A percentile compares a stretch with the other conserved stretches of the same genome.
Conservation (phyloP, 108 stramenopile species). For the Schizochytrium sp. region DNA sequence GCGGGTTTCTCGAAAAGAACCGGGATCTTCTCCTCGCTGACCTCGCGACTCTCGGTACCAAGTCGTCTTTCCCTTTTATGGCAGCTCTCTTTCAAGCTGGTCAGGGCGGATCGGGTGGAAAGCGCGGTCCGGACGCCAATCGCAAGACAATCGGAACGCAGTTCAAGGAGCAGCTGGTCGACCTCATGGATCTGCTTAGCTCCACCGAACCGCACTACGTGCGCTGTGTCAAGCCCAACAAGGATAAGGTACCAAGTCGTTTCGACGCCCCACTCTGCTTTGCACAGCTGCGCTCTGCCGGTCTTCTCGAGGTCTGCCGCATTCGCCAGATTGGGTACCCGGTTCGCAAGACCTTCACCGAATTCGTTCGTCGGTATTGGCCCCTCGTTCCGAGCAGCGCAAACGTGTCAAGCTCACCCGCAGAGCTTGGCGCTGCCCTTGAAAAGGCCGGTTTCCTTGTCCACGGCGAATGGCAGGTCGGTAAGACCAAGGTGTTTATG, state of each 20-base stretch:
- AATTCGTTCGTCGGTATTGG: conserved; percentile 46
- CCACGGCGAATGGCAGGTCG: conserved; percentile 34
- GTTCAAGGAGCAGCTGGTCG: conserved; percentile 67
- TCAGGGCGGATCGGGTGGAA: background rate
- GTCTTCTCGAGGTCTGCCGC: conserved; percentile 68
- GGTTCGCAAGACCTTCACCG: conserved; percentile 44
- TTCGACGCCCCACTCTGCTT: conserved; percentile 69
- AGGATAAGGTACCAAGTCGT: conserved; percentile 47
- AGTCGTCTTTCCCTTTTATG: conserved; percentile 25
- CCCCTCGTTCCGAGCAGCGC: background rate
- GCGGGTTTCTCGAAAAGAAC: conserved; percentile 45
- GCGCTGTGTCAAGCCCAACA: conserved; percentile 84
- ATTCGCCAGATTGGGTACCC: conserved; percentile 48
- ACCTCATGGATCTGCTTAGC: conserved; percentile 70
- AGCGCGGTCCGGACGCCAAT: background rate
- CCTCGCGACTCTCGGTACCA: conserved; percentile 35
- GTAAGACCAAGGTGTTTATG: conserved; percentile 55
- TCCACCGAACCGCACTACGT: conserved; percentile 70
- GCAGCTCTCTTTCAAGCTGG: background rate
- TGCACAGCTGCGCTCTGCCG: conserved; percentile 75
- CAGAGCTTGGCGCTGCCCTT: conserved; percentile 32
- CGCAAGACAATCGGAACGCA: conserved; percentile 35
- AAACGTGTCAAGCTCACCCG: conserved; percentile 13
- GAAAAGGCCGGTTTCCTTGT: conserved; percentile 19
- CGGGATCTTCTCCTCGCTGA: conserved; percentile 48